Percentiles rank a stretch among this genome's conserved stretches.
Evolutionary conservation across 768 basidiomycete species (phyloP).

Genomic region (Psilocybe tampanensis): DNA sequence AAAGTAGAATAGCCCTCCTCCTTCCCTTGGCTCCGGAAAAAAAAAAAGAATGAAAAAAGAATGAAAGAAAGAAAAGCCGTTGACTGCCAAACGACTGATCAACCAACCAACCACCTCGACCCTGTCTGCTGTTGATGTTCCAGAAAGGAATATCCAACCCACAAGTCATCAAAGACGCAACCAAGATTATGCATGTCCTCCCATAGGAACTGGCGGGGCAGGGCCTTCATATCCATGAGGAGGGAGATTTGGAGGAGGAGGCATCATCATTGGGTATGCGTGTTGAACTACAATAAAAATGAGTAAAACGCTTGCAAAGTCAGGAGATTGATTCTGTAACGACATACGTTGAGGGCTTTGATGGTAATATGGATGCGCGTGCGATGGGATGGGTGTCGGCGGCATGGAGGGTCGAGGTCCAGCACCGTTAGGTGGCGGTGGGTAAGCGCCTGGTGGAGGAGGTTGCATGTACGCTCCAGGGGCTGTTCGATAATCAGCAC

Average conservation of each 20-base stretch:
- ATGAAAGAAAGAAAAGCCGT: background rate
- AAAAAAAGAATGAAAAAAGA: background rate
- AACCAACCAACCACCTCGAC: background rate
- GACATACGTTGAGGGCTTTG: slow-evolving; percentile 83
- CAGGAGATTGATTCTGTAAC: slow-evolving; percentile 16
- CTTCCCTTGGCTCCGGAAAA: background rate
- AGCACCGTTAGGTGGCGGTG: slow-evolving; percentile 77
- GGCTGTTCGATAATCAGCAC: slow-evolving; percentile 33
- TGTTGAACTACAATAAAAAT: slow-evolving; percentile 70
- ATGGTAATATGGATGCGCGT: slow-evolving; percentile 87
- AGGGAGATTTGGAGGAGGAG: slow-evolving; percentile 48
- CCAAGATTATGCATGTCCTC: slow-evolving; percentile 57
- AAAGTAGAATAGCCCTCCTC: slow-evolving; percentile 4
- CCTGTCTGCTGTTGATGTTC: background rate
- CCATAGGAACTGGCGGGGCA: slow-evolving; percentile 74
- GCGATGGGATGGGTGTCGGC: slow-evolving; percentile 86
- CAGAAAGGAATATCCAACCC: background rate
- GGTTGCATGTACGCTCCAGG: slow-evolving; percentile 81
- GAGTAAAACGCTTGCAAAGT: slow-evolving; percentile 27
- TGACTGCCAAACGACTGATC: slow-evolving; percentile 1
- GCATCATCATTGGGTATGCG: slow-evolving; percentile 94
- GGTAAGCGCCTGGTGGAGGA: slow-evolving; percentile 73
- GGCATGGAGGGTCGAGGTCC: slow-evolving; percentile 88
- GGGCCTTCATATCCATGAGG: slow-evolving; percentile 79
- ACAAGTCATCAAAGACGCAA: background rate